phyloP scores from a whole-genome alignment of 148 eudicot species.

The Chenopodium berlandieri region DNA sequence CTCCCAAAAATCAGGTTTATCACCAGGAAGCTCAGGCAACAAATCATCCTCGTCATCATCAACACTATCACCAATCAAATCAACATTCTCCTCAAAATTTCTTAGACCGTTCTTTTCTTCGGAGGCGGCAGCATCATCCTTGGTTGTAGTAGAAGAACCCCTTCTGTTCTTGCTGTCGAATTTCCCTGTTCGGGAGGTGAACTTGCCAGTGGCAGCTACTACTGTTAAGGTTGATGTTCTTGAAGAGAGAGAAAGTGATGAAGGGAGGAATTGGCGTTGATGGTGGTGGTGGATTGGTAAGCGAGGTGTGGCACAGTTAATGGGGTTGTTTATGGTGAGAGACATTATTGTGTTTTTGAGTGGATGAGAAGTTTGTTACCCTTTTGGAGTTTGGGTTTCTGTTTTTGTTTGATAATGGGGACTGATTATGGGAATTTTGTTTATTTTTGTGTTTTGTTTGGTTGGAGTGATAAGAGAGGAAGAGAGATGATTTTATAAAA shows the following conservation, averaged over 20 bases:
- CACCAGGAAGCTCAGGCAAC: conserved; percentile 71
- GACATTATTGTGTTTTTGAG: conserved; percentile 19
- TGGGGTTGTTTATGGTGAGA: conserved; percentile 29
- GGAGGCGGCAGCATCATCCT: conserved; percentile 23
- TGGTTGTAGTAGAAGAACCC: conserved; percentile 26
- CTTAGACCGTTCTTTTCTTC: conserved; percentile 6
- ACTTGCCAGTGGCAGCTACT: conserved; percentile 54
- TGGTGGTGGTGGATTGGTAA: conserved; percentile 8
- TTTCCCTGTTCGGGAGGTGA: conserved; percentile 52
- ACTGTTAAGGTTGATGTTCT: conserved; percentile 26
- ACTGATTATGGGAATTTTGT: background rate
- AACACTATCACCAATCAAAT: conserved; percentile 4
- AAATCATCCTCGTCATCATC: conserved; percentile 42
- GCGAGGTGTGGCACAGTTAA: conserved; percentile 10
- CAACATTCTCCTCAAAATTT: conserved; percentile 10
- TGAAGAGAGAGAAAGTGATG: conserved; percentile 19
- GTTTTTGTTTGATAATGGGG: background rate
- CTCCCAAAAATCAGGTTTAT: conserved; percentile 66
- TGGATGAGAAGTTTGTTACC: conserved; percentile 20
- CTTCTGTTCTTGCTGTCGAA: conserved; percentile 74
- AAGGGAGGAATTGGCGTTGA: background rate
- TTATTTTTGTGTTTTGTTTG: background rate
- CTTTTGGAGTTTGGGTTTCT: background rate
- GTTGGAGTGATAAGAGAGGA: background rate
- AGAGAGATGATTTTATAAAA: background rate